A percentile compares a stretch with the other conserved stretches of the same genome.
Evolutionary conservation across 495 filamentous ascomycete genomes (phyloP).

Genomic region (Schizothecium vesticola): DNA sequence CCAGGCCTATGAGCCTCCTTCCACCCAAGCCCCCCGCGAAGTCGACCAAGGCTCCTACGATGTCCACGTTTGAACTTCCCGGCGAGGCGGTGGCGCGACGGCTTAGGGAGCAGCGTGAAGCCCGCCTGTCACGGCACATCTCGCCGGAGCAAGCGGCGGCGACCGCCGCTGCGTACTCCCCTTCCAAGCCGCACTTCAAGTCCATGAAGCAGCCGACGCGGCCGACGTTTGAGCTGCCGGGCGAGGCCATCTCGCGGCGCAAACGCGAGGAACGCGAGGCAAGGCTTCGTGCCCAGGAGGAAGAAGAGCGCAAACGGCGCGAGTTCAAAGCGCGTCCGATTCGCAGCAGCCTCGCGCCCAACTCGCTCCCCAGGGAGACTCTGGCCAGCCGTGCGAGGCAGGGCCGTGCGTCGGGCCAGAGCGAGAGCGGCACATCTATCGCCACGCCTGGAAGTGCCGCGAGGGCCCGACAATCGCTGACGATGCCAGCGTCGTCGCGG

Average conservation of each 20-base stretch:
- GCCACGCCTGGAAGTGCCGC: conserved; percentile 8
- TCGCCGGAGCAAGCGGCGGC: conserved; percentile 27
- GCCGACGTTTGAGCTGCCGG: conserved; percentile 64
- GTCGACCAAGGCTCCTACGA: conserved; percentile 58
- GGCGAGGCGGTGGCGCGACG: conserved; percentile 66
- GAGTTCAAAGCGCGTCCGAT: conserved; percentile 63
- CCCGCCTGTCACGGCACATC: conserved; percentile 36
- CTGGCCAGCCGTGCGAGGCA: conserved; percentile 55
- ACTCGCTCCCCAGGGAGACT: conserved; percentile 46
- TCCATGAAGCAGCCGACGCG: conserved; percentile 57
- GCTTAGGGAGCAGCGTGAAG: conserved; percentile 49
- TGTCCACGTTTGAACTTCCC: conserved; percentile 63
- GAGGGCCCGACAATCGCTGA: conserved; percentile 19
- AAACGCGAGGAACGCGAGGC: conserved; percentile 64
- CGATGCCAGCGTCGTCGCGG: conserved; percentile 1
- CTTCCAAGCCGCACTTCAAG: conserved; percentile 44
- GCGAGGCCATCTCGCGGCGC: conserved; percentile 65
- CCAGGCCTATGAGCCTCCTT: conserved; percentile 38
- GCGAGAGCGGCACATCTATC: conserved; percentile 5
- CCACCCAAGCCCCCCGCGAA: conserved; percentile 43
- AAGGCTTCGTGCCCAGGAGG: conserved; percentile 53
- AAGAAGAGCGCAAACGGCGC: conserved; percentile 51
- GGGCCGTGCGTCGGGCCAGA: conserved; percentile 25
- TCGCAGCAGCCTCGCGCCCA: conserved; percentile 37
- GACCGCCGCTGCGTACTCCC: conserved; percentile 23